Conservation (phyloP, 768 basidiomycete genomes). For the Candolleomyces eurysporus region DNA sequence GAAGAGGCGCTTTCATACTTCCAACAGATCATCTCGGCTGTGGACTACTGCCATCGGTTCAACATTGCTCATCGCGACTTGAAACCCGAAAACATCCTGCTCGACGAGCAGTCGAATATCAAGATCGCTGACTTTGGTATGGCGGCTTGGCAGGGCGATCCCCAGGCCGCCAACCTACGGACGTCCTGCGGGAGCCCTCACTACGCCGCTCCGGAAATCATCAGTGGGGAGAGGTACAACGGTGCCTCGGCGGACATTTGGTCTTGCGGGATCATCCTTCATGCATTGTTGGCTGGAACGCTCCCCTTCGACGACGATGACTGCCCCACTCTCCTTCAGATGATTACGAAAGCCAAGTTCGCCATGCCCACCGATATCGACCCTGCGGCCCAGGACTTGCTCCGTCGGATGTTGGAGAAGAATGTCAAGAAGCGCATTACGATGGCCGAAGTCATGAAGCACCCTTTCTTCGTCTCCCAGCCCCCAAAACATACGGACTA, state of each 20-base stretch:
- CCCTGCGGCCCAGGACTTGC: slow-evolving; percentile 69
- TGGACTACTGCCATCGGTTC: slow-evolving; percentile 93
- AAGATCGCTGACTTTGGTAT: slow-evolving; percentile 98
- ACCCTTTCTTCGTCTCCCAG: slow-evolving; percentile 73
- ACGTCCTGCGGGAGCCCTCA: slow-evolving; percentile 95
- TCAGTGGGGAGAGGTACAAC: slow-evolving; percentile 79
- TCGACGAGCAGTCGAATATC: slow-evolving; percentile 81
- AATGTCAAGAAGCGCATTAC: slow-evolving; percentile 76
- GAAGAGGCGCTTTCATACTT: slow-evolving; percentile 83
- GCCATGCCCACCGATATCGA: slow-evolving; percentile 74
- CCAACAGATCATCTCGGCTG: slow-evolving; percentile 88
- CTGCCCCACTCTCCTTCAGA: slow-evolving; percentile 69
- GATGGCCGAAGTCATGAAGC: slow-evolving; percentile 74
- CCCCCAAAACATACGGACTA: slow-evolving; percentile 40
- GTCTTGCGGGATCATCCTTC: slow-evolving; percentile 95
- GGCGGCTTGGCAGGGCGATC: slow-evolving; percentile 83
- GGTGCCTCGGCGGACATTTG: slow-evolving; percentile 91
- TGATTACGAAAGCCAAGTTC: slow-evolving; percentile 72
- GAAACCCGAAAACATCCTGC: slow-evolving; percentile 91
- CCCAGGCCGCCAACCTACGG: slow-evolving; percentile 49
- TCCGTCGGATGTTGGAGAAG: slow-evolving; percentile 76
- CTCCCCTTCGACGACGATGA: slow-evolving; percentile 96
- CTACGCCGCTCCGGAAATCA: slow-evolving; percentile 92
- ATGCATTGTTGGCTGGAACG: slow-evolving; percentile 79
- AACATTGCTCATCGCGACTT: slow-evolving; percentile 93